Base-by-base conservation (phyloP, 495 filamentous ascomycete genomes). In the Lineolata rhizophorae region DNA sequence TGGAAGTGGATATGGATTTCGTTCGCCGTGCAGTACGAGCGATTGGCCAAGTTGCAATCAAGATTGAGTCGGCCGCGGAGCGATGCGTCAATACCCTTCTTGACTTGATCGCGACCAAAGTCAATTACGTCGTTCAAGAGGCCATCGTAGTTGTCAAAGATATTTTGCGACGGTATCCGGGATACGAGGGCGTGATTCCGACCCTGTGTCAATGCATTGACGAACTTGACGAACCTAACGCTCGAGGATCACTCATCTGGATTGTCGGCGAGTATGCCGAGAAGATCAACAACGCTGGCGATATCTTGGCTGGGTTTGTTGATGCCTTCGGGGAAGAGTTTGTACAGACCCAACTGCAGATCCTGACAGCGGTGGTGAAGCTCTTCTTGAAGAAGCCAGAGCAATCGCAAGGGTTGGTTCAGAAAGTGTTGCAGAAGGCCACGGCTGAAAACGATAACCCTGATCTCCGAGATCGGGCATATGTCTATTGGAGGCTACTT, bases 1-100 rank as follows among this genome's bases (percentile, higher is more conserved):
- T 94, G 42, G 87, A 97, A 55, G 84, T 97, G 17, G 87, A 97
- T 49, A 94, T 97, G 83, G 90, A 97, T 48, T 95, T 95, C 46
- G 87, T 94, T 34, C 73, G 81, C 37, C 67, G 83, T 37, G 85
- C 87, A 1, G 80, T 97, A 37, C 78, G 76, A 47, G 87, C 87
- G 4, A 95, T 97, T 41, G 87, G 87, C 15, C 90, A 97, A 48
- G 81, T 85, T 32, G 87, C 87, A 18, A 95, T 97, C 57, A 97
- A 97, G 58, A 93, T 97, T 42, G 87, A 95, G 51, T 69, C 65
- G 31, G 79, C 82, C 6, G 84, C 76, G 39, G 83, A 93, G 53
- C 83, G 80, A 53, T 94, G 85, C 43, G 87, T 97, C 38, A 91
- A 93, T 46, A 78, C 82, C 2, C 57, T 97, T 14, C 59, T 95